phyloP scores from a whole-genome alignment of 371 early-diverging fungal genomes.

The Syncephalastrum monosporum region DNA sequence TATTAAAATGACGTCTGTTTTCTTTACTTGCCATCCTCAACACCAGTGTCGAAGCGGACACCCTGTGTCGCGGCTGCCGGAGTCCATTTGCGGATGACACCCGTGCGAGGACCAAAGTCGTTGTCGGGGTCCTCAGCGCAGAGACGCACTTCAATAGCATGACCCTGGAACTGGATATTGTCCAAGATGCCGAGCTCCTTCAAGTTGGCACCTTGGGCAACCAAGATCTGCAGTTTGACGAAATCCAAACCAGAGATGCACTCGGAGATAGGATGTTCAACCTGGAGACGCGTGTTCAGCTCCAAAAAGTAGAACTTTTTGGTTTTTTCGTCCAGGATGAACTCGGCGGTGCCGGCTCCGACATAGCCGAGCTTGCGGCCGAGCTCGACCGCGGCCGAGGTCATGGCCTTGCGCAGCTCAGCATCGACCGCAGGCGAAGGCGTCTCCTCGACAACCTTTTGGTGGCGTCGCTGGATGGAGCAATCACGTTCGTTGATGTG shows the following conservation, averaged over 20 bases:
- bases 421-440: slow-evolving; percentile 58
- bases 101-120: slow-evolving; percentile 81
- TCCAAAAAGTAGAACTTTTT: slow-evolving; percentile 82
- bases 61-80: slow-evolving; percentile 68
- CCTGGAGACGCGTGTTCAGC: slow-evolving; percentile 84
- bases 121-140: slow-evolving; percentile 87
- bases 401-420: slow-evolving; percentile 52
- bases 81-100: slow-evolving; percentile 76
- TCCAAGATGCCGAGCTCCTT: slow-evolving; percentile 45
- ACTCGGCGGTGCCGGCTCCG: slow-evolving; percentile 85
- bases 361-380: slow-evolving; percentile 60
- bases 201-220: slow-evolving; percentile 63
- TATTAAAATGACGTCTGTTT: background rate
- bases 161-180: slow-evolving; percentile 59
- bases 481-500: slow-evolving; percentile 92
- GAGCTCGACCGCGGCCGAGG: slow-evolving; percentile 56
- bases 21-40: slow-evolving; percentile 67
- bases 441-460: slow-evolving; percentile 82
- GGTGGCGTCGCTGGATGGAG: slow-evolving; percentile 85
- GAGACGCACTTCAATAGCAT: slow-evolving; percentile 82
- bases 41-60: slow-evolving; percentile 81
- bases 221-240: slow-evolving; percentile 81
- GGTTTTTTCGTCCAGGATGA: slow-evolving; percentile 66
- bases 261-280: slow-evolving; percentile 98
- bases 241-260: slow-evolving; percentile 90